These are phyloP conservation scores for Mortierella sp. DNA, from an alignment of 371 early-diverging fungal species.

Conservation along the genomic window DNA sequence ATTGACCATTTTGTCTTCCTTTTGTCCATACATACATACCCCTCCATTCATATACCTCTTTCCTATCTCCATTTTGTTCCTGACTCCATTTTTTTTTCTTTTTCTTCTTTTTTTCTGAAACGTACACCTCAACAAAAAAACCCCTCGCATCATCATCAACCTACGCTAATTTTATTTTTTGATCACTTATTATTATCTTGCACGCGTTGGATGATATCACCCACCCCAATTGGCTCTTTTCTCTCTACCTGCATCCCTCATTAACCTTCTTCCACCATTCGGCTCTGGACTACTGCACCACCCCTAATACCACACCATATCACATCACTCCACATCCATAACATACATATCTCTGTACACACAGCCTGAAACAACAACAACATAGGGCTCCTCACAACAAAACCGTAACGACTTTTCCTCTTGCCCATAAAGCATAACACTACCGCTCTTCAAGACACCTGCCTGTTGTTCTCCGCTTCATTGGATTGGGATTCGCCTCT, in stretches of 20 bases:
- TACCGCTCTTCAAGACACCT: too few species aligned
- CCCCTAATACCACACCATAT: neutral
- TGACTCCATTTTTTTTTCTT: neutral
- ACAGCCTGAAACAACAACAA: too few species aligned
- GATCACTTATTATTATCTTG: neutral
- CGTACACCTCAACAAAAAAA: constrained; percentile 7
- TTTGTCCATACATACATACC: neutral
- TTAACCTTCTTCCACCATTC: constrained; percentile 7
- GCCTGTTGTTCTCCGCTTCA: too few species aligned
- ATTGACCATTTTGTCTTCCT: neutral
- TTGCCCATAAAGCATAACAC: too few species aligned
- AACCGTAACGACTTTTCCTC: too few species aligned
- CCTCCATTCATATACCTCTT: neutral
- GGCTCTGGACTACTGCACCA: neutral
- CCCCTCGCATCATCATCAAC: neutral
- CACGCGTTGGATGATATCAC: constrained; percentile 5
- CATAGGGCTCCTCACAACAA: too few species aligned
- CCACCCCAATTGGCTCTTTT: neutral
- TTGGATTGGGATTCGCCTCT: too few species aligned
- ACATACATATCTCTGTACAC: too few species aligned
- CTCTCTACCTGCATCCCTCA: neutral
- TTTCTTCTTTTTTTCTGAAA: constrained; percentile 9
- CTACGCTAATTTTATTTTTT: neutral
- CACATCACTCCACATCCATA: neutral
- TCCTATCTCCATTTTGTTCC: neutral